Conservation (phyloP, 257 asterid species). For the Nicotiana tabacum region DNA sequence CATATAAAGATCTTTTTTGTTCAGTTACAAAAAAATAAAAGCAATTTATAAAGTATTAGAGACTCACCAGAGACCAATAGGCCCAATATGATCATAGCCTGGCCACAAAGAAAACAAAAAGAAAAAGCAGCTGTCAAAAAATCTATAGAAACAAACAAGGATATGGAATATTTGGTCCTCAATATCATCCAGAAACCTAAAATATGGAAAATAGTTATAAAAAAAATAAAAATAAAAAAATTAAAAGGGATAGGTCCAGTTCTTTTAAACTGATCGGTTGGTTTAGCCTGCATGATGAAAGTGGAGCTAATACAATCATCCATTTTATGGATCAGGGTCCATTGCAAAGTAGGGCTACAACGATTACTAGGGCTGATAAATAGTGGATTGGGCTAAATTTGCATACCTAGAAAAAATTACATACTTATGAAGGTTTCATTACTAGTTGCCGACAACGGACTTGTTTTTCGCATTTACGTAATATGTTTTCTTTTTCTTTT, state of each 20-base stretch:
- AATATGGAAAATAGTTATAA: not conserved
- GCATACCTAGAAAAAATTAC: not conserved
- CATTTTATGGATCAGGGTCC: conserved; percentile 1
- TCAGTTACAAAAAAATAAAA: conserved; percentile 2
- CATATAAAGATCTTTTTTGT: not conserved
- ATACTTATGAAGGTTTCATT: not conserved
- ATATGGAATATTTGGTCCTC: not conserved
- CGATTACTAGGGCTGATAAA: not conserved
- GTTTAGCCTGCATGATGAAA: not conserved
- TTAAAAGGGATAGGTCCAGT: too few species aligned
- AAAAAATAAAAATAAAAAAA: too few species aligned
- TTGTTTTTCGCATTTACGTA: not conserved
- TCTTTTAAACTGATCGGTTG: not conserved
- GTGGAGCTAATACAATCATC: not conserved
- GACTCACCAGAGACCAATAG: conserved; percentile 79
- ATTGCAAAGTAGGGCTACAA: not conserved
- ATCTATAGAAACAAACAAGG: not conserved
- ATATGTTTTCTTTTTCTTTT: not conserved
- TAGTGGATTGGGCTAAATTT: not conserved
- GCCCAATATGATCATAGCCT: conserved; percentile 73
- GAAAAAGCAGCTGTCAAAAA: conserved; percentile 20
- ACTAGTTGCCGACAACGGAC: not conserved
- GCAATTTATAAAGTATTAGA: not conserved
- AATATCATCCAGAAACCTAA: not conserved
- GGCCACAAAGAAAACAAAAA: conserved; percentile 23